These are phyloP conservation scores for Metarhizium brunneum DNA, from an alignment of 2,329 filamentous ascomycete species.

Conservation along the genomic window DNA sequence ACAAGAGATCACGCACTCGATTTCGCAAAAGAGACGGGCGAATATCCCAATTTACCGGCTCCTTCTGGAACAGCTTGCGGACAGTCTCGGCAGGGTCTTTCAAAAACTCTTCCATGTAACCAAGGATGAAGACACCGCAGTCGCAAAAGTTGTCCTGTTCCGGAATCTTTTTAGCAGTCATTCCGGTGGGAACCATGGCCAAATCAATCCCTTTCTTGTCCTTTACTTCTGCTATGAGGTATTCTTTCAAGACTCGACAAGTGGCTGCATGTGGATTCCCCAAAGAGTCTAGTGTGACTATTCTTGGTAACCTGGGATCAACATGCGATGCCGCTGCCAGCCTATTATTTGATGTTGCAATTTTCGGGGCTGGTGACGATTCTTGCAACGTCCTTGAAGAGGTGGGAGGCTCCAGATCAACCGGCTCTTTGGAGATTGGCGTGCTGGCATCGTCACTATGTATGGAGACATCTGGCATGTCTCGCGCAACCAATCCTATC, in stretches of 20 bases:
- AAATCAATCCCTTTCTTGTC: slow-evolving; percentile 44
- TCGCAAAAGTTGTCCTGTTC: slow-evolving; percentile 77
- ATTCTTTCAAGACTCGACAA: slow-evolving; percentile 62
- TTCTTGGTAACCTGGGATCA: slow-evolving; percentile 50
- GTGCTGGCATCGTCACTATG: slow-evolving; percentile 9
- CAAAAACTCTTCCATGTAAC: slow-evolving; percentile 77
- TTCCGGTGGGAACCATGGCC: slow-evolving; percentile 29
- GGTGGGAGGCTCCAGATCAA: not conserved
- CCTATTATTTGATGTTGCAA: slow-evolving; percentile 9
- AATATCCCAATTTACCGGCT: slow-evolving; percentile 43
- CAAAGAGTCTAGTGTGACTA: slow-evolving; percentile 84
- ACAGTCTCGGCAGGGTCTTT: slow-evolving; percentile 64
- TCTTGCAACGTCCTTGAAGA: slow-evolving; percentile 1
- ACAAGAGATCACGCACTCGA: slow-evolving; percentile 57
- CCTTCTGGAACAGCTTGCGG: slow-evolving; percentile 52
- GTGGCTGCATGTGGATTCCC: slow-evolving; percentile 54
- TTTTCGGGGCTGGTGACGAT: not conserved
- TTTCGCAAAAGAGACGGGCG: slow-evolving; percentile 50
- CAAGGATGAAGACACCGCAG: slow-evolving; percentile 79
- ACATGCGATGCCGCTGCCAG: not conserved
- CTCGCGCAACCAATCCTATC: slow-evolving; percentile 10
- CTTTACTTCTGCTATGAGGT: slow-evolving; percentile 64
- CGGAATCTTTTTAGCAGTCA: slow-evolving; percentile 69
- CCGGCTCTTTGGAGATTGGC: not conserved
- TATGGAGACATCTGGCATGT: slow-evolving; percentile 15